Conservation (phyloP, 495 filamentous ascomycete species). For the Bacidia rubella region DNA sequence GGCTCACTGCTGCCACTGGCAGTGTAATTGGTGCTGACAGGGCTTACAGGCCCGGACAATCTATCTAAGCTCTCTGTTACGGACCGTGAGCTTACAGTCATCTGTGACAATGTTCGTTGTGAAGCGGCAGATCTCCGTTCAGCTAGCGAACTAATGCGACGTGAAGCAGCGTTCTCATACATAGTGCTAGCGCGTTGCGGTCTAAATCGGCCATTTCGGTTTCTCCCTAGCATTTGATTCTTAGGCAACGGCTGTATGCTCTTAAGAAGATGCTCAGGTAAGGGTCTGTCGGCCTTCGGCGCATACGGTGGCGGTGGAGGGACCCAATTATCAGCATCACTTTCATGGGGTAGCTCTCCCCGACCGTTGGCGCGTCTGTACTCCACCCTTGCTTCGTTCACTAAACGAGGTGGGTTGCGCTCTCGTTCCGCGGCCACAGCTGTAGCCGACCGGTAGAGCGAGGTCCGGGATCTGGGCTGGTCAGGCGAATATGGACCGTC, state of each 20-base stretch:
- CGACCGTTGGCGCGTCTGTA: conserved; percentile 46
- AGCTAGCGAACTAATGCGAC: conserved; percentile 11
- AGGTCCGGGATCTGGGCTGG: conserved; percentile 62
- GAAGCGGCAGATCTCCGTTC: conserved; percentile 9
- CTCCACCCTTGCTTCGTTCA: conserved; percentile 13
- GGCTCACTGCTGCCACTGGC: conserved; percentile 8
- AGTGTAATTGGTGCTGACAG: conserved; percentile 7
- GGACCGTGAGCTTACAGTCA: conserved; percentile 1
- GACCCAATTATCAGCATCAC: conserved; percentile 85
- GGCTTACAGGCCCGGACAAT: conserved; percentile 7
- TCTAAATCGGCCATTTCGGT: conserved; percentile 3
- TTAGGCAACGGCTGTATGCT: conserved; percentile 17
- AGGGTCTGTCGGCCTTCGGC: conserved; percentile 47
- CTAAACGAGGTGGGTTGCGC: conserved; percentile 37
- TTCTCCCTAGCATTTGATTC: conserved; percentile 1
- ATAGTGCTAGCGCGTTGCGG: conserved; percentile 17
- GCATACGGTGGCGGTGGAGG: conserved; percentile 84
- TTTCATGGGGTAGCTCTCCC: conserved; percentile 66
- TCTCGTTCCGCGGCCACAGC: conserved; percentile 57
- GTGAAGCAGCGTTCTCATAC: conserved; percentile 7
- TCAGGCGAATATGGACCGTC: conserved; percentile 66
- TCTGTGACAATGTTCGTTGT: conserved; percentile 7
- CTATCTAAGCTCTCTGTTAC: conserved; percentile 1
- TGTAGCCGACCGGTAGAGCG: conserved; percentile 65
- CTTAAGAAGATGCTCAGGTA: conserved; percentile 38